Conservation (phyloP, 2,329 filamentous ascomycete species). For the Epichloe sibirici region DNA sequence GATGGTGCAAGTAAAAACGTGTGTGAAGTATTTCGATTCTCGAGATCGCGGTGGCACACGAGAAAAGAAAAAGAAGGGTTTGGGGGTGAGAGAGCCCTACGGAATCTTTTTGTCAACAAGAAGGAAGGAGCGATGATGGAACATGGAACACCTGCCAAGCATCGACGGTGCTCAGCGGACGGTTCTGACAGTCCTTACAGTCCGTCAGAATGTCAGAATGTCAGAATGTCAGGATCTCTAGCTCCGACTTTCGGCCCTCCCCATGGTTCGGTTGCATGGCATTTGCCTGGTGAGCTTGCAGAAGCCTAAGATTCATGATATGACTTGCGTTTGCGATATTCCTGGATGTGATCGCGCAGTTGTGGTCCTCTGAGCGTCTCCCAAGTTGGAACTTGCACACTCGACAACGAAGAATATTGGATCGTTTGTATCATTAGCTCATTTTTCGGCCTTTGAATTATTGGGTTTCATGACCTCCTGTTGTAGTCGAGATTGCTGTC, state of each 20-base stretch:
- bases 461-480: not conserved
- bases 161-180: not conserved
- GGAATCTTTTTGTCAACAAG: not conserved
- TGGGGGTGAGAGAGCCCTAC: not conserved
- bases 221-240: not conserved
- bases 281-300: not conserved
- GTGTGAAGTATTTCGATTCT: not conserved
- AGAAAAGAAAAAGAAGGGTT: not conserved
- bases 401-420: no score
- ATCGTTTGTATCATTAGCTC: not conserved
- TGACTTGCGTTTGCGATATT: no score
- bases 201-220: not conserved
- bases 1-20: not conserved
- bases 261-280: no score
- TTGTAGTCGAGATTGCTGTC: no score
- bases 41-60: not conserved
- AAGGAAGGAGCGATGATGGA: not conserved
- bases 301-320: not conserved
- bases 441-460: not conserved
- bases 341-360: not conserved
- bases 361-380: not conserved
- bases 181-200: slow-evolving; percentile 1
- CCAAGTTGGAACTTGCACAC: not conserved
- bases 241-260: not conserved
- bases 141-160: slow-evolving; percentile 1